phyloP scores from a whole-genome alignment of 192 early-diverging fungal species.

The Gaertneriomyces sp. region DNA sequence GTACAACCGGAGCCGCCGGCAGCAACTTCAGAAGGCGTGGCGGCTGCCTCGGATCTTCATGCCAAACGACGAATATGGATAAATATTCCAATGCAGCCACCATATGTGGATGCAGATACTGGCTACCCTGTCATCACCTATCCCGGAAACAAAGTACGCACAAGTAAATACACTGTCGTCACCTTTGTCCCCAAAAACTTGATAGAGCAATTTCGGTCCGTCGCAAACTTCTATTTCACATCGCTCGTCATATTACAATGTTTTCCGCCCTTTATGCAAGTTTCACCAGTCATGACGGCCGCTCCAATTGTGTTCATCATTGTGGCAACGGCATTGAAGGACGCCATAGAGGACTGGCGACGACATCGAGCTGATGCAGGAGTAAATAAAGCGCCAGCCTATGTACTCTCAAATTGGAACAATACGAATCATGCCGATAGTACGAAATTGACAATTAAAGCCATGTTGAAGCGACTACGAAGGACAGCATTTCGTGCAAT shows the following conservation, averaged over 20 bases:
- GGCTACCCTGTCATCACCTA: constrained; percentile 9
- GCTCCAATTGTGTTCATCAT: constrained; percentile 50
- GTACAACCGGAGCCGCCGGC: constrained; percentile 15
- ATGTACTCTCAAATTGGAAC: constrained; percentile 55
- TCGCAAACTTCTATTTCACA: constrained; percentile 96
- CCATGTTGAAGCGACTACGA: not conserved
- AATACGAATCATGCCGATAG: constrained; percentile 49
- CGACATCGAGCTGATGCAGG: constrained; percentile 78
- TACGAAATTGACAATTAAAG: not conserved
- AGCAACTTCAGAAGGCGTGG: constrained; percentile 23
- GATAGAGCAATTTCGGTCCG: constrained; percentile 92
- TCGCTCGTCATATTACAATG: constrained; percentile 76
- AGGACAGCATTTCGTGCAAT: not conserved
- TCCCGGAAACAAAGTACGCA: constrained; percentile 59
- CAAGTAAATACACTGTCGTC: constrained; percentile 85
- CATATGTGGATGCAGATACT: constrained; percentile 15
- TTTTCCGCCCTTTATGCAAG: constrained; percentile 62
- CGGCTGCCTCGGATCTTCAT: constrained; percentile 25
- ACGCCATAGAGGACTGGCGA: constrained; percentile 84
- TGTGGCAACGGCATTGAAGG: constrained; percentile 51
- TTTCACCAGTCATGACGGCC: constrained; percentile 43
- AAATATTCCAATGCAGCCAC: constrained; percentile 13
- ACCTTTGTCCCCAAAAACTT: constrained; percentile 94
- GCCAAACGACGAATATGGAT: constrained; percentile 29
- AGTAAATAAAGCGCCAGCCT: constrained; percentile 71